Base-by-base conservation (phyloP, 257 asterid genomes). In the Capsicum pubescens region DNA sequence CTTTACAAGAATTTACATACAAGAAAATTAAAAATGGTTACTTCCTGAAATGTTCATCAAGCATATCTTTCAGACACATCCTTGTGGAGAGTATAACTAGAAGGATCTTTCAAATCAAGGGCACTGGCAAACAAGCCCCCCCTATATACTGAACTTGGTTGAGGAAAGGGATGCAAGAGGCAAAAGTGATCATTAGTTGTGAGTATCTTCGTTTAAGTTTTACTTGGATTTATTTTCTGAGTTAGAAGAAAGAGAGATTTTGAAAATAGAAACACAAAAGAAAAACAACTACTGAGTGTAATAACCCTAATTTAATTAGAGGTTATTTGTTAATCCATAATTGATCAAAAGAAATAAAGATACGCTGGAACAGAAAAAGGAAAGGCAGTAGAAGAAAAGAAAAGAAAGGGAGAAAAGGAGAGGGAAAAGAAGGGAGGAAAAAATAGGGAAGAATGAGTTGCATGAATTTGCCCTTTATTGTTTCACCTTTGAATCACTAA, bases 71-170 rank as follows among this genome's bases (percentile, higher is more conserved):
- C 9, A 16, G 79, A n/a, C 35, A 44, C 57, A 0, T 44, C 79
- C 79, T 70, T 70, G 79, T 42, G 79, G 9, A 70, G 79, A 16
- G 79, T 70, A 39, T 42, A 70, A 42, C 55, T 70, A 70, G 79
- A 70, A 70, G 56, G 56, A 42, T 70, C 79, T 70, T 17, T 44
- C 77, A 44, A 44, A 70, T 70, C 16, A 70, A 70, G 16, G 57
- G 79, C 79, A 8, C 79, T 17, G 36, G 9, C 9, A 70, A 70
- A 70, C 57, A 70, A 70, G 57, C 17, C 79, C 57, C 5, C 3
- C 36, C 44, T 69, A 69, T 42, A 69, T 16, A 69, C 32, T 69
- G 14, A 69, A 69, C 44, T 70, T 70, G 79, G 17, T 44, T 10
- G 13, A 39, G 77, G 77, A 44, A 70, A 9, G 35, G 35, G 16